Base-by-base conservation (phyloP, 148 eudicot genomes). In the Spergularia bocconei region DNA sequence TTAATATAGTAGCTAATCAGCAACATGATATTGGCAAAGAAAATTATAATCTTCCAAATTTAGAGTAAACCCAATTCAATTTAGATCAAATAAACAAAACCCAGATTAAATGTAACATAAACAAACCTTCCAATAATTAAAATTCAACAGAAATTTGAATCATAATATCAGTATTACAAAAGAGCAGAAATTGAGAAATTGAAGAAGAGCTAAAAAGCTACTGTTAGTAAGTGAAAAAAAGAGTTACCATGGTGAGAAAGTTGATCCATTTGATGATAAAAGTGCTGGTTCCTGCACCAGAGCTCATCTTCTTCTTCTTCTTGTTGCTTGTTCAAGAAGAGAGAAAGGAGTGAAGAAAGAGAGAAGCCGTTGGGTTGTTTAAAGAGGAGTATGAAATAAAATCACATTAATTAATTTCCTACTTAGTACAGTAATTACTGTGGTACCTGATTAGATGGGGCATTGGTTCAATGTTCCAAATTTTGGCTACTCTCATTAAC, bases 261-360 rank as follows among this genome's bases (percentile, higher is more conserved):
- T 92, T 90, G 86, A 92, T 82, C 97, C 91, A 90, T 88, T 89
- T 86, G 79, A 92, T 87, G 33, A 92, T 85, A 79, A 92, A 92
- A 66, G 93, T 90, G 81, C 97, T 90, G 17, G 94, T 88, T 73
- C 95, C 87, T 59, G 80, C 81, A 38, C 71, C 91, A 69, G 87
- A 77, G 48, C 87, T 83, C 93, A 88, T 92, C 20, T 47, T 78
- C 56, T 53, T 65, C 17, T 33, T 55, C 15, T 44, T 55, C 55
- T 11, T n/a, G 11, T 20, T 14, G 39, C 81, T 72, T 78, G 15
- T 33, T 21, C 19, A 55, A 76, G 47, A 53, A 63, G 78, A 70
- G 20, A 15, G 17, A 19, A 16, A 38, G 58, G 48, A 44, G 48
- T 44, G 48, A 33, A 33, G 72, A 38, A 56, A 25, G 47, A 48